Evolutionary conservation across 306 rosid species (phyloP).

Genomic region (Dicorynia guianensis): DNA sequence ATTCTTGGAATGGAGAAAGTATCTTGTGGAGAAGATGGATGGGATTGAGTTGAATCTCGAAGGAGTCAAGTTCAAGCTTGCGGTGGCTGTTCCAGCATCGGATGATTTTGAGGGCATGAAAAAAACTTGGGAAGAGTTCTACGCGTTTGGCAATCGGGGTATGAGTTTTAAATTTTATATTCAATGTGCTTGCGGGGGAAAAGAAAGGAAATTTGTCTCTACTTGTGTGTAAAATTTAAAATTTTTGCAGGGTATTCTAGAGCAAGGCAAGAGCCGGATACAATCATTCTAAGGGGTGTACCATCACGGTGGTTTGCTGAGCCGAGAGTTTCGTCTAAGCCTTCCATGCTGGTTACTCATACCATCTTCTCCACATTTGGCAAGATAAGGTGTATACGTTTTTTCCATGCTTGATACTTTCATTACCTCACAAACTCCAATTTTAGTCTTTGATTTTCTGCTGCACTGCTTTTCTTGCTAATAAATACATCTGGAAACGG

Average conservation of each 20-base stretch:
- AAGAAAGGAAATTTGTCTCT: neutral
- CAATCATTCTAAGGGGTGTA: constrained; percentile 66
- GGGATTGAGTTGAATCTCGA: constrained; percentile 82
- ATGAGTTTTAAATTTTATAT: constrained; percentile 16
- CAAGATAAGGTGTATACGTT: constrained; percentile 65
- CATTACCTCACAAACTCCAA: neutral
- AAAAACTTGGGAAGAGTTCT: constrained; percentile 75
- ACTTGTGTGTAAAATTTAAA: neutral
- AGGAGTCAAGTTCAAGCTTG: constrained; percentile 73
- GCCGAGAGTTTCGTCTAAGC: constrained; percentile 92
- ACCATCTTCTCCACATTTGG: constrained; percentile 93
- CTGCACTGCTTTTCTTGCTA: neutral
- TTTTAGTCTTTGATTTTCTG: neutral
- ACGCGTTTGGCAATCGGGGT: constrained; percentile 69
- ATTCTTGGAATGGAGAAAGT: constrained; percentile 61
- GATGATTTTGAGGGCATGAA: constrained; percentile 72
- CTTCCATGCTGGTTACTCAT: constrained; percentile 92
- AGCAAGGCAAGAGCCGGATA: constrained; percentile 73
- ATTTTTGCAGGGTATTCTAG: constrained; percentile 56
- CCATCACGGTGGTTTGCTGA: constrained; percentile 97
- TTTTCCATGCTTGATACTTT: neutral
- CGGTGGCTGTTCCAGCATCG: constrained; percentile 52
- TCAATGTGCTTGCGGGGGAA: constrained; percentile 16
- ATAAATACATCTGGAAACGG: neutral
- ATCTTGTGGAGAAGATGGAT: constrained; percentile 66